Conservation (phyloP, 306 rosid genomes). For the Cicer chorassanicum region DNA sequence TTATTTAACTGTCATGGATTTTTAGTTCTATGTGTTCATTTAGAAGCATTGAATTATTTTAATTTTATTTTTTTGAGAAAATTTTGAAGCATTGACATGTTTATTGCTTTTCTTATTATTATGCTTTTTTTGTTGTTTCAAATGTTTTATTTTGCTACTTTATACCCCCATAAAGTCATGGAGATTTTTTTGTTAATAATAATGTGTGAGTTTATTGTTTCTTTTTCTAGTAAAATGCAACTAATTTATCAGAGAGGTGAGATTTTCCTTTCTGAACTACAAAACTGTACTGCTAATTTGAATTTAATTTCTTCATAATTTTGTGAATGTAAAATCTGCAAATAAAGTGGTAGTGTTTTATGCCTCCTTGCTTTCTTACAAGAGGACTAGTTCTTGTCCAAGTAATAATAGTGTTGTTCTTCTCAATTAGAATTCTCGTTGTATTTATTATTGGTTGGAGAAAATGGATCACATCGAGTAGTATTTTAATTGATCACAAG, state of each 20-base stretch:
- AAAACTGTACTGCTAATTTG: too few relatives aligned
- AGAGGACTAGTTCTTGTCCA: background rate
- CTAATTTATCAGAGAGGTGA: background rate
- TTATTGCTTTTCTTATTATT: background rate
- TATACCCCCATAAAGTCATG: too few relatives aligned
- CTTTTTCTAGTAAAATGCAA: too few relatives aligned
- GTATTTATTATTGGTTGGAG: background rate
- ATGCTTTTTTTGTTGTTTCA: too few relatives aligned
- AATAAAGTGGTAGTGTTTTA: slow-evolving; percentile 16
- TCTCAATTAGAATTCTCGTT: slow-evolving; percentile 16
- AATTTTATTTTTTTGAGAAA: too few relatives aligned
- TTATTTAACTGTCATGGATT: background rate
- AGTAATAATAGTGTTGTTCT: background rate
- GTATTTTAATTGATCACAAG: slow-evolving; percentile 32
- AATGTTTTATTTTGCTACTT: too few relatives aligned
- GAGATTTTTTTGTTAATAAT: too few relatives aligned
- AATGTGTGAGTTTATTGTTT: too few relatives aligned
- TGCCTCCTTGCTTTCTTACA: slow-evolving; percentile 13
- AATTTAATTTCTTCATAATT: background rate
- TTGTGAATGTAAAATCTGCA: slow-evolving; percentile 1
- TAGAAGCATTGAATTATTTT: background rate
- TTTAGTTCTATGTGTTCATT: background rate
- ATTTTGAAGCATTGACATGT: background rate
- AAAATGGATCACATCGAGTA: background rate
- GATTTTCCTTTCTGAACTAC: background rate